phyloP scores from a whole-genome alignment of 1,139 yeast species.

The Debaryomyces robertsiae region DNA sequence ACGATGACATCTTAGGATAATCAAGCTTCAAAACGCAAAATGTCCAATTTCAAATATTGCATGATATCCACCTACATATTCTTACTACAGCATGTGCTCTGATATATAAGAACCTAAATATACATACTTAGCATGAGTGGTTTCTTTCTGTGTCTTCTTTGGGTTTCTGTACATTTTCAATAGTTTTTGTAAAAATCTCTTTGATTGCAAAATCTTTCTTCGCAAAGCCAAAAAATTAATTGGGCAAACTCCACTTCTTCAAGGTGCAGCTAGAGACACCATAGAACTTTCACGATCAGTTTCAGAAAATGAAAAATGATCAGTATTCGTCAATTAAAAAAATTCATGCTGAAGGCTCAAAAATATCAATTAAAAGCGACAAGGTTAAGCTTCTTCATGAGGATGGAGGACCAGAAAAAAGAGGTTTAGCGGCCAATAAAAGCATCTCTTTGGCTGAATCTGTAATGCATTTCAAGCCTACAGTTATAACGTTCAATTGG shows the following conservation, averaged over 20 bases:
- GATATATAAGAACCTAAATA: background rate
- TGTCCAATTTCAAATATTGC: conserved; percentile 1
- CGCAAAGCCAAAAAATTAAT: background rate
- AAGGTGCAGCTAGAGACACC: no score
- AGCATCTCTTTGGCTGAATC: conserved; percentile 1
- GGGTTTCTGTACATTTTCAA: no score
- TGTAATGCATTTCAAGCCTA: conserved; percentile 5
- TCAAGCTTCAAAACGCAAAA: background rate
- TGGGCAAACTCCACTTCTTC: no score
- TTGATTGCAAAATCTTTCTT: background rate
- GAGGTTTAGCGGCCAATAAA: conserved; percentile 13
- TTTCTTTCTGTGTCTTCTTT: background rate
- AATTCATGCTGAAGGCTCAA: background rate
- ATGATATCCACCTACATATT: conserved; percentile 4
- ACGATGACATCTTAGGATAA: conserved; percentile 11
- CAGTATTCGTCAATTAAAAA: no score
- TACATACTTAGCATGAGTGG: background rate
- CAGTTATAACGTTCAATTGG: conserved; percentile 8
- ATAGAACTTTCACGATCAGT: no score
- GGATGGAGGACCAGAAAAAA: conserved; percentile 15
- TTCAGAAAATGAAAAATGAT: no score
- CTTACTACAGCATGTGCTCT: no score
- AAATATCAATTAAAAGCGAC: conserved; percentile 4
- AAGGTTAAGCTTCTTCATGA: conserved; percentile 13
- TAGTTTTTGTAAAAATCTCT: background rate